Percentiles rank a stretch among this genome's conserved stretches.
Evolutionary conservation across 2,329 filamentous ascomycete genomes (phyloP).

Genomic region (Sporothrix brunneoviolacea): DNA sequence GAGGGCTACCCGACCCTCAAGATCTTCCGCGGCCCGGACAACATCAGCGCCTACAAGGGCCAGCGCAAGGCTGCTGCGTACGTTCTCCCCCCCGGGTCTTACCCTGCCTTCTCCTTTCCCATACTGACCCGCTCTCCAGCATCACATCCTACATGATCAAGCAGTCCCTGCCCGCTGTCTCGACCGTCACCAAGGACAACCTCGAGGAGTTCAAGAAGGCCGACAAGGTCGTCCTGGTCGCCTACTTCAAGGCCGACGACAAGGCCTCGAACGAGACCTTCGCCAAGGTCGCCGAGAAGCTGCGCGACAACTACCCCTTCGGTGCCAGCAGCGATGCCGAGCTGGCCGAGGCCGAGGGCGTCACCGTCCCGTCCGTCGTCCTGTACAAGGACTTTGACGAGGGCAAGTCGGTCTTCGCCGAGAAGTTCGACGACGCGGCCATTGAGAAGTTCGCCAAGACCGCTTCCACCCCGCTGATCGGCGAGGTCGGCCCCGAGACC

Average conservation of each 20-base stretch:
- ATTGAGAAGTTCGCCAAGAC: slow-evolving; percentile 81
- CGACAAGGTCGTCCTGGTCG: slow-evolving; percentile 93
- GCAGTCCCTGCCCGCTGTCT: slow-evolving; percentile 91
- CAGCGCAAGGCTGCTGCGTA: slow-evolving; percentile 78
- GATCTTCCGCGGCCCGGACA: slow-evolving; percentile 89
- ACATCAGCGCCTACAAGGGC: slow-evolving; percentile 75
- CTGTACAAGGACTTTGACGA: slow-evolving; percentile 98
- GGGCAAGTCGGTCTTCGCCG: slow-evolving; percentile 78
- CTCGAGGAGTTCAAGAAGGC: slow-evolving; percentile 95
- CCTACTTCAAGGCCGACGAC: slow-evolving; percentile 73
- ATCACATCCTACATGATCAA: slow-evolving; percentile 92
- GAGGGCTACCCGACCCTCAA: slow-evolving; percentile 98
- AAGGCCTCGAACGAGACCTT: slow-evolving; percentile 86
- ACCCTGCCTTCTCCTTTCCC: not conserved
- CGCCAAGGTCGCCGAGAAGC: slow-evolving; percentile 61
- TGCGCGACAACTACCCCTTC: slow-evolving; percentile 90
- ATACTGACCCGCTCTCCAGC: slow-evolving; percentile 27
- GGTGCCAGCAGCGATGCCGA: slow-evolving; percentile 76
- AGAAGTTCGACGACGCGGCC: slow-evolving; percentile 72
- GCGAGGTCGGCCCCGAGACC: slow-evolving; percentile 94
- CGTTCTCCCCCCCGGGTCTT: slow-evolving; percentile 26
- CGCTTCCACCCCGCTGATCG: slow-evolving; percentile 80
- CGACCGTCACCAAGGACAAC: slow-evolving; percentile 69
- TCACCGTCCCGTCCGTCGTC: slow-evolving; percentile 78
- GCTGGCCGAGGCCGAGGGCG: slow-evolving; percentile 83